Conservation (phyloP, 176 grass and related monocot species). For the Hyparrhenia diplandra region DNA sequence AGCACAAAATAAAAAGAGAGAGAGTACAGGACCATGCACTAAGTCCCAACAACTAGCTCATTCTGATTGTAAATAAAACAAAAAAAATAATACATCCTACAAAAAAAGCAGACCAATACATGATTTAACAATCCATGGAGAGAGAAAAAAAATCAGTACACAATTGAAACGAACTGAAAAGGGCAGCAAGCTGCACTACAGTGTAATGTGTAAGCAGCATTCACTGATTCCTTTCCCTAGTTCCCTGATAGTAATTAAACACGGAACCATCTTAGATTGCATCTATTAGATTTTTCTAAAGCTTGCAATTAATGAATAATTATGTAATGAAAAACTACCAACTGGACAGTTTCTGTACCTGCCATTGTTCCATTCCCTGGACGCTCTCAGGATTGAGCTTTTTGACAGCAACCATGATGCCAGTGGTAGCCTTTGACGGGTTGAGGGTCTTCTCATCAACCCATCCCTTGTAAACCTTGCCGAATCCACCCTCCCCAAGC, state of each 20-base stretch:
- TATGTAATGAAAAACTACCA: background rate
- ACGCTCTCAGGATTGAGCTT: slow-evolving; percentile 89
- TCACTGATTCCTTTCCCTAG: background rate
- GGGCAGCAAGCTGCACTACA: background rate
- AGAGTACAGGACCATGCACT: slow-evolving; percentile 12
- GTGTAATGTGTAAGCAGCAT: background rate
- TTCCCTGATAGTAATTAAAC: background rate
- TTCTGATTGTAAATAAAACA: background rate
- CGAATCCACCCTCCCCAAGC: slow-evolving; percentile 85
- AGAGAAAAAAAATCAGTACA: slow-evolving; percentile 8
- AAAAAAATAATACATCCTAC: background rate
- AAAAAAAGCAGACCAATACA: background rate
- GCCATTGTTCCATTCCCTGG: slow-evolving; percentile 87
- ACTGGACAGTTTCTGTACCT: slow-evolving; percentile 31
- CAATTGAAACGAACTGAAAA: background rate
- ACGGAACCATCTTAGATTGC: background rate
- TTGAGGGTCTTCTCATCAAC: slow-evolving; percentile 76
- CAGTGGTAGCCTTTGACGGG: slow-evolving; percentile 33
- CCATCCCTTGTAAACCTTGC: slow-evolving; percentile 92
- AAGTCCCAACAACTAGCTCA: background rate
- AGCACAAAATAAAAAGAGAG: background rate
- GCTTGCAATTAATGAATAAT: background rate
- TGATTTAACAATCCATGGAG: background rate
- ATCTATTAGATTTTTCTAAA: background rate
- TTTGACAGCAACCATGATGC: slow-evolving; percentile 70